phyloP scores from a whole-genome alignment of 225 moss, liverwort and hornwort genomes.

The Pseudoscleropodium purum region DNA sequence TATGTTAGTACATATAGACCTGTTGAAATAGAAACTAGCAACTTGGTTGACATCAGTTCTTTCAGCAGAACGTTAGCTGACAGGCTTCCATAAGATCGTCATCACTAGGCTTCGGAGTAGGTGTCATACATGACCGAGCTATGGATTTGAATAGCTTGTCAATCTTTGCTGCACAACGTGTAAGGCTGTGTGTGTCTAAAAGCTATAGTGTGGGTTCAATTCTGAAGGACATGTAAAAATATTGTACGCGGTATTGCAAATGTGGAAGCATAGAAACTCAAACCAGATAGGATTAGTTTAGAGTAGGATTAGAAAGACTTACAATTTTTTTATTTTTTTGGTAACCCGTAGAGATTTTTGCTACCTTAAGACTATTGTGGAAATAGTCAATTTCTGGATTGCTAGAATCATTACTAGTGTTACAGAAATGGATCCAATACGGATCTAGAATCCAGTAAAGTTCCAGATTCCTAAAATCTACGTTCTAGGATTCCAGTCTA shows the following conservation, averaged over 20 bases:
- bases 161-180: slow-evolving; percentile 75
- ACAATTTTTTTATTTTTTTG: no score
- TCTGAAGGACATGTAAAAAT: slow-evolving; percentile 24
- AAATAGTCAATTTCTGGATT: no score
- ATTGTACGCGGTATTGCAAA: background rate
- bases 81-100: background rate
- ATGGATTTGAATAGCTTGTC: slow-evolving; percentile 82
- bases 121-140: slow-evolving; percentile 72
- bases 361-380: no score
- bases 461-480: no score
- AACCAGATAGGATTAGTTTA: no score
- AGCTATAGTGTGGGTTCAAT: slow-evolving; percentile 56
- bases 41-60: slow-evolving; percentile 24
- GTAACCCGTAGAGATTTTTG: no score
- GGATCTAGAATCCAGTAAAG: no score
- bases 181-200: slow-evolving; percentile 71
- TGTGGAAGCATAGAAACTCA: no score
- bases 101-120: slow-evolving; percentile 16
- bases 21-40: background rate
- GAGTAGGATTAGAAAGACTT: no score
- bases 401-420: no score
- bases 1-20: background rate
- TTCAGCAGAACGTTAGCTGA: slow-evolving; percentile 37
- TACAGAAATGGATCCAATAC: no score
- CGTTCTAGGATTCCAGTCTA: no score